These are phyloP conservation scores for Omphalotus olearius DNA, from an alignment of 1,284 basidiomycete species.

Conservation along the genomic window DNA sequence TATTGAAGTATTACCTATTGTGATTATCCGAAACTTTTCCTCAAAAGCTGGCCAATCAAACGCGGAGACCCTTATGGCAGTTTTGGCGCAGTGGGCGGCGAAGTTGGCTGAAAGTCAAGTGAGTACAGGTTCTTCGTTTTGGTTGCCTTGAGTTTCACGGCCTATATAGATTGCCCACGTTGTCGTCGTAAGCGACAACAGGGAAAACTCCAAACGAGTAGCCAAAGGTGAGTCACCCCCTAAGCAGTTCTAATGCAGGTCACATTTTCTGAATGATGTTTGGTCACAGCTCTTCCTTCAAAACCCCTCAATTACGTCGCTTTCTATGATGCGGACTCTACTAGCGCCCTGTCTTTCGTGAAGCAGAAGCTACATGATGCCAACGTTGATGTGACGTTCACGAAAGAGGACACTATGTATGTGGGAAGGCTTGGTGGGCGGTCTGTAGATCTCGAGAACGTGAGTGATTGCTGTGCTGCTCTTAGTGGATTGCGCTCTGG, in stretches of 20 bases:
- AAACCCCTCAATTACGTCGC: slow-evolving; percentile 80
- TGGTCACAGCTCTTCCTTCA: slow-evolving; percentile 70
- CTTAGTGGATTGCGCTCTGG: not conserved
- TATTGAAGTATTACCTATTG: slow-evolving; percentile 73
- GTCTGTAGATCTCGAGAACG: slow-evolving; percentile 81
- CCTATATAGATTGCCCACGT: slow-evolving; percentile 76
- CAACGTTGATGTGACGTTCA: slow-evolving; percentile 48
- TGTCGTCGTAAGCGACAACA: slow-evolving; percentile 86
- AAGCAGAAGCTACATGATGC: slow-evolving; percentile 72
- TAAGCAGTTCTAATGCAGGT: not conserved
- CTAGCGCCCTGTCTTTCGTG: slow-evolving; percentile 79
- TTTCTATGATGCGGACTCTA: slow-evolving; percentile 81
- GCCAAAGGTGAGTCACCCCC: slow-evolving; percentile 56
- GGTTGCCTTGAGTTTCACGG: not conserved
- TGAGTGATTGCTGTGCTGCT: slow-evolving; percentile 30
- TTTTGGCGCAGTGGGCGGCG: slow-evolving; percentile 85
- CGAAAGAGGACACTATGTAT: slow-evolving; percentile 46
- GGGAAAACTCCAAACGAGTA: slow-evolving; percentile 81
- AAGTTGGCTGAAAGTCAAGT: slow-evolving; percentile 77
- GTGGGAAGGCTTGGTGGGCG: slow-evolving; percentile 82
- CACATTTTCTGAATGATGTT: not conserved
- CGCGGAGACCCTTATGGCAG: slow-evolving; percentile 70
- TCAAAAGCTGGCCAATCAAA: slow-evolving; percentile 53
- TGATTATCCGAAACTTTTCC: slow-evolving; percentile 79
- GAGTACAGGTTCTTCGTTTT: slow-evolving; percentile 17